Conservation (phyloP, 2,329 filamentous ascomycete species). For the Cercospora sojina region DNA sequence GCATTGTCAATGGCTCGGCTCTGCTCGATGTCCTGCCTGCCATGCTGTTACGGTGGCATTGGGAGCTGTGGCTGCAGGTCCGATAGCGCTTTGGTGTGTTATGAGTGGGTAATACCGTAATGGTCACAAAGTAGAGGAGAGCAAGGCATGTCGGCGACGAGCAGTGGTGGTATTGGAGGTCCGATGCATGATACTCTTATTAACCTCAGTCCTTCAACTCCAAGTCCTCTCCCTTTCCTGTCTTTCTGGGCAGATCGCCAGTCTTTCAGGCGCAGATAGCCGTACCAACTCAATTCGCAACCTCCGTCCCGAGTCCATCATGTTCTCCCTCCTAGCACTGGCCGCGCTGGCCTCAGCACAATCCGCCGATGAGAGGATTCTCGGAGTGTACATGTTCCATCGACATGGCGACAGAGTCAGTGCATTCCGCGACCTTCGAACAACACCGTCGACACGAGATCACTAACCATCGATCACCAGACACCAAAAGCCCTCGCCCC, state of each 20-base stretch:
- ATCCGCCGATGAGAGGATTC: conserved; percentile 60
- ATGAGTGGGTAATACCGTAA: neutral
- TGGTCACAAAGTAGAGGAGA: neutral
- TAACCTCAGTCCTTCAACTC: conserved; percentile 16
- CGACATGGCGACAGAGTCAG: conserved; percentile 75
- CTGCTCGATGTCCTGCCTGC: conserved; percentile 3
- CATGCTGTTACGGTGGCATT: conserved; percentile 16
- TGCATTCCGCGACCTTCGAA: neutral
- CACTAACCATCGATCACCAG: neutral
- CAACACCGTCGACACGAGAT: neutral
- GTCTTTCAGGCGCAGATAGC: neutral
- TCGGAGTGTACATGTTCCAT: conserved; percentile 83
- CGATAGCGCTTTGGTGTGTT: conserved; percentile 4
- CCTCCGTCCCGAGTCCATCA: neutral
- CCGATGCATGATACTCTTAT: conserved; percentile 8
- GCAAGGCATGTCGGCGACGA: conserved; percentile 1
- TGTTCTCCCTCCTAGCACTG: conserved; percentile 27
- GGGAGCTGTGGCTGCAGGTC: neutral
- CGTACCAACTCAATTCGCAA: neutral
- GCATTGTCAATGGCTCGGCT: conserved; percentile 20
- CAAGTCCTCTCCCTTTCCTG: neutral
- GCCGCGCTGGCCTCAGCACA: conserved; percentile 31
- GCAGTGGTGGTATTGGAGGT: conserved; percentile 6
- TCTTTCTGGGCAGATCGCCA: neutral
- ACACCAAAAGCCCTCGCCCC: conserved; percentile 73